Base-by-base conservation (phyloP, 2,329 filamentous ascomycete genomes). In the Xylariales sp. region DNA sequence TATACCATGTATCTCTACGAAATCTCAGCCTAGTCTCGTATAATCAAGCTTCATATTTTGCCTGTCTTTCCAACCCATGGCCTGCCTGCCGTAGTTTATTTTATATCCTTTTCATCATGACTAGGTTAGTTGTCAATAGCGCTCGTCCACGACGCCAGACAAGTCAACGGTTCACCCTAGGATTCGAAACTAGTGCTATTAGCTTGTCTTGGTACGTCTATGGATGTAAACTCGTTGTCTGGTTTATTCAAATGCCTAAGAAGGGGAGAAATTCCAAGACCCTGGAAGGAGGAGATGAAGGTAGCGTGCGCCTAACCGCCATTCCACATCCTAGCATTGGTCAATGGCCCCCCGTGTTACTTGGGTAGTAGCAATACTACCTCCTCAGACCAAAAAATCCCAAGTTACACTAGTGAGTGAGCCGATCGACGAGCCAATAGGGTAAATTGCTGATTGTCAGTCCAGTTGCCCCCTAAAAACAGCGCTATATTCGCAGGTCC, bases 401-500 rank as follows among this genome's bases (percentile, higher is more conserved):
- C n/a, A 30, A 30, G 32, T 60, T 12, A 23, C 23, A 23, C 23
- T 23, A 12, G 39, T 41, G 39, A 4, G 9, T 8, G 30, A 5
- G 5, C 4, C 18, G 2, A 39, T 39, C 16, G 28, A 54, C 28
- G 5, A n/a, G 18, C 62, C 62, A 64, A 64, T 64, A 59, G 62
- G 62, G 49, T 64, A 58, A 64, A 64, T 64, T 64, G 55, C 36
- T 36, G 39, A 5, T 43, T 30, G 3, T 2, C 12, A 32, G 14
- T 14, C 5, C 36, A 39, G 36, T 39, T 10, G 12, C 8, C 36
- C 36, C 36, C 39, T 41, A 4, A 45, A 56, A 55, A 14, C 5
- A 53, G 62, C 14, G 36, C 28, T 34, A 1, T 2, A 39, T 50
- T n/a, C 6, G 18, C 30, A 46, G 18, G 54, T 43, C 36, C 65